phyloP scores from a whole-genome alignment of 176 grass and related monocot species.

The barley (Hordeum vulgare) region MorexV3_pseudomolecules_assembly NC_058519.1:2352473-2352972 shows the following conservation, averaged over 20 bases:
- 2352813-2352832: slow-evolving; percentile 51
- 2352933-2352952: neutral
- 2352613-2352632: neutral
- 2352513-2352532: neutral
- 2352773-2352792: slow-evolving; percentile 74
- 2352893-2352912: neutral
- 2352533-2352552: neutral
- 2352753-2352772: slow-evolving; percentile 84
- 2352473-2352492: slow-evolving; percentile 8
- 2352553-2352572: neutral
- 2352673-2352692: neutral
- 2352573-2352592: neutral
- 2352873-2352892: neutral
- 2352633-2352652: neutral
- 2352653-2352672: slow-evolving; percentile 23
- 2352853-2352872: neutral
- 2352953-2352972: slow-evolving; percentile 35
- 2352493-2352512: neutral
- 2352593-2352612: slow-evolving; percentile 3
- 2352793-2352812: slow-evolving; percentile 92
- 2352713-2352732: slow-evolving; percentile 97
- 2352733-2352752: slow-evolving; percentile 86
- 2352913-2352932: neutral
- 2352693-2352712: slow-evolving; percentile 96
- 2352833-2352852: neutral